Evolutionary conservation across 2,329 filamentous ascomycete genomes (phyloP), one percentile per base, ranked within the genome.

Genomic region (Diaporthe eres): DNA sequence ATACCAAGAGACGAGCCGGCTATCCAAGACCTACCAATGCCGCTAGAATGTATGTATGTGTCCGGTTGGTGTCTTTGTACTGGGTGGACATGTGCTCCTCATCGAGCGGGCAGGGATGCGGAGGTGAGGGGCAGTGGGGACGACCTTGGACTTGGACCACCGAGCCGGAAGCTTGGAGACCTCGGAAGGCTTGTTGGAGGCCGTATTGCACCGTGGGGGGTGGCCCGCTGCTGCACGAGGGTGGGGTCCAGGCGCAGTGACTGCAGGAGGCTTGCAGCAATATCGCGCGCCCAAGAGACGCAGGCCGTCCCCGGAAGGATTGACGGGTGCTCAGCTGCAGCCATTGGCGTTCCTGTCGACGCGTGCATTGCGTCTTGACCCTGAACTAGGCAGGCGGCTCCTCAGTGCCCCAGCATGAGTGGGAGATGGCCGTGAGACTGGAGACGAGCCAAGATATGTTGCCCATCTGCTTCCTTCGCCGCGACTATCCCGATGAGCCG

Each of bases 321-420:
- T 55, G 57, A 47, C 55, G 37, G 60, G 57, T 28, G 71, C 57
- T 57, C 34, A 72, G 71, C 58, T n/a, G n/a, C n/a, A n/a, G n/a
- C n/a, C 47, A 73, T 73, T 73, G 71, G 71, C 44, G 71, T 73
- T 53, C 71, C 71, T 73, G 71, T 65, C 47, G 57, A 65, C 61
- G 71, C 49, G 25, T 73, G 71, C 58, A 65, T 73, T 73, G 71
- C 57, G 31, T 73, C 58, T 65, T 65, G 71, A 47, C 58, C 58
- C 71, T 55, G 71, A 55, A 61, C 70, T 72, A 61, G 42, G 58
- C 58, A 65, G 37, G 71, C 71, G 71, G 71, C 71, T 72, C 71
- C 47, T 72, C 44, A 53, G 37, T 34, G 53, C 53, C 53, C 68
- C 61, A n/a, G 63, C 28, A 51, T 51, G 19, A 39, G 44, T 53